phyloP scores from a whole-genome alignment of 768 basidiomycete genomes.

The Neoboletus magnificus region DNA sequence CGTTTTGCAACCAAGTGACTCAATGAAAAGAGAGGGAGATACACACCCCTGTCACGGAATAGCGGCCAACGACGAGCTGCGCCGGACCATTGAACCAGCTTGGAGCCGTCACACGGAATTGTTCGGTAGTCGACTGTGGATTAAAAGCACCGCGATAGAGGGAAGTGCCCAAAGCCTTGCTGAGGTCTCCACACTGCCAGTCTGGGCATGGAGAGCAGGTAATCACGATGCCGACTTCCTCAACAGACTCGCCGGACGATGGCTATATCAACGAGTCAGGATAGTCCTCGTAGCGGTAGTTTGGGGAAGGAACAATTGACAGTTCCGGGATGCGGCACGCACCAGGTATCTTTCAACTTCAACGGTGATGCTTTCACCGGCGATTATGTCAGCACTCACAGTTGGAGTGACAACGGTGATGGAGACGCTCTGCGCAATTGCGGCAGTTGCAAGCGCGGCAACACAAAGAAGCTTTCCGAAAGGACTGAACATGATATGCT shows the following conservation, averaged over 20 bases:
- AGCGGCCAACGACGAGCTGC: background rate
- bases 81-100: background rate
- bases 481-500: conserved; percentile 4
- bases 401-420: no score
- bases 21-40: background rate
- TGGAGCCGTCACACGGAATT: conserved; percentile 3
- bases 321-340: conserved; percentile 10
- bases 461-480: conserved; percentile 8
- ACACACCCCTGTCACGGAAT: conserved; percentile 5
- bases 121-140: background rate
- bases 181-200: background rate
- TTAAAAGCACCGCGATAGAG: background rate
- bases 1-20: background rate
- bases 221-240: conserved; percentile 12
- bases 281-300: no score
- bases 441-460: conserved; percentile 11
- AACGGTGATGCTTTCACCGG: conserved; percentile 35
- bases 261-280: background rate
- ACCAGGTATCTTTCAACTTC: conserved; percentile 39
- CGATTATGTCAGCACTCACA: no score
- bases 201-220: background rate
- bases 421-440: conserved; percentile 37
- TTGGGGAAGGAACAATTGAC: background rate
- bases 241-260: rapidly evolving
- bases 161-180: background rate